Conservation (phyloP, 768 basidiomycete genomes). For the Leucogyrophana mollusca region DNA sequence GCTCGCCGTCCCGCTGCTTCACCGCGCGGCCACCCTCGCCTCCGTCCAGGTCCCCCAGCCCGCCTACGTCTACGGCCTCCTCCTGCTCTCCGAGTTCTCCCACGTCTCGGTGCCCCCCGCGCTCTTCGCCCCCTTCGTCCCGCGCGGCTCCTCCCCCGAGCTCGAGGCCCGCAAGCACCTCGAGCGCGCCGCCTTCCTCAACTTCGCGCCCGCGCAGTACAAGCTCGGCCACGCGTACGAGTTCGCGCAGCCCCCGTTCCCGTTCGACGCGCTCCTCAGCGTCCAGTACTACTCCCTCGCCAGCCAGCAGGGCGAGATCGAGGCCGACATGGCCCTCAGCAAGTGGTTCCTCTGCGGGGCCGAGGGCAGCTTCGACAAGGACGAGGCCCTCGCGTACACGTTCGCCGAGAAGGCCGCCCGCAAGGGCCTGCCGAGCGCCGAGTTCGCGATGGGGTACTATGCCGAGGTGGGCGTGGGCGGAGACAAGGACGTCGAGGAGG, state of each 20-base stretch:
- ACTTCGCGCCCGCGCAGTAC: conserved; percentile 86
- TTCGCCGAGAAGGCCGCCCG: conserved; percentile 87
- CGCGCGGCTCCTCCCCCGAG: conserved; percentile 43
- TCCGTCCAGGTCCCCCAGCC: conserved; percentile 82
- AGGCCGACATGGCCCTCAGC: conserved; percentile 95
- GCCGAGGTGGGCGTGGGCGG: conserved; percentile 90
- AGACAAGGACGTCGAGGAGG: conserved; percentile 55
- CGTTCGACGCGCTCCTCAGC: conserved; percentile 84
- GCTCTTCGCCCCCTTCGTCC: conserved; percentile 55
- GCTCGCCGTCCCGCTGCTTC: conserved; percentile 68
- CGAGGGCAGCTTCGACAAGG: conserved; percentile 75
- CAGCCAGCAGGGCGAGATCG: conserved; percentile 81
- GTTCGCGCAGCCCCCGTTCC: conserved; percentile 80
- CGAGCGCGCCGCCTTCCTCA: conserved; percentile 82
- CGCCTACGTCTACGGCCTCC: conserved; percentile 84
- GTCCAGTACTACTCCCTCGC: conserved; percentile 90
- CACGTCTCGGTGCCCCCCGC: conserved; percentile 51
- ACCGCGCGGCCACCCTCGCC: conserved; percentile 72
- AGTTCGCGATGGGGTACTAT: conserved; percentile 97
- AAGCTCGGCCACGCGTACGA: conserved; percentile 93
- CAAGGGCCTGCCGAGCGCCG: conserved; percentile 75
- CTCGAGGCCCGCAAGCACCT: conserved; percentile 74
- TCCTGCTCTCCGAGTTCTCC: conserved; percentile 84
- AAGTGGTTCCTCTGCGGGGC: conserved; percentile 98
- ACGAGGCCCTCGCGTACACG: conserved; percentile 79